phyloP scores from a whole-genome alignment of 2,329 filamentous ascomycete genomes.

The Purpureocillium lavendulum region DNA sequence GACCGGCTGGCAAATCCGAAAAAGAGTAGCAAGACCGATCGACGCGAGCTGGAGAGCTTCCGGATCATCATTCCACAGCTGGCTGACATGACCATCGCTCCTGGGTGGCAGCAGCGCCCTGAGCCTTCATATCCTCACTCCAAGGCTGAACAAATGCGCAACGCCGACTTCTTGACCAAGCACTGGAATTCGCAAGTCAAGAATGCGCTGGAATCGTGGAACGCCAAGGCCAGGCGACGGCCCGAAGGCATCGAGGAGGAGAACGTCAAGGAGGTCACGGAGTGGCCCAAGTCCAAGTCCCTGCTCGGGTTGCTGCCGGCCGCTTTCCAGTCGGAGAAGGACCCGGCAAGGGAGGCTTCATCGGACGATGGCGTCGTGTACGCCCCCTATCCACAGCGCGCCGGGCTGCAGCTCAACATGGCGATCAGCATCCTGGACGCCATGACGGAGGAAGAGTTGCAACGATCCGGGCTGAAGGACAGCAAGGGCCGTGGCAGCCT shows the following conservation, averaged over 20 bases:
- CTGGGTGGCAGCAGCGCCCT: conserved; percentile 41
- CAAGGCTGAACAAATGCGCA: conserved; percentile 43
- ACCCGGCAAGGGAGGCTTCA: conserved; percentile 3
- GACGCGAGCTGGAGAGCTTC: conserved; percentile 31
- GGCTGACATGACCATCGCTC: conserved; percentile 45
- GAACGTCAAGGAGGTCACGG: conserved; percentile 7
- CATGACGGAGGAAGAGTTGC: conserved; percentile 40
- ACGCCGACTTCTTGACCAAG: conserved; percentile 40
- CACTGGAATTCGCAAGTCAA: conserved; percentile 40
- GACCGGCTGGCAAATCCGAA: conserved; percentile 15
- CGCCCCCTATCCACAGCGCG: conserved; percentile 26
- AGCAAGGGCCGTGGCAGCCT: conserved; percentile 32
- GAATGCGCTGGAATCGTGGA: conserved; percentile 35
- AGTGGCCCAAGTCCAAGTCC: conserved; percentile 5
- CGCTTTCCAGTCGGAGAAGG: conserved; percentile 5
- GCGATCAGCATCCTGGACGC: conserved; percentile 31
- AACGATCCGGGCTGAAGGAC: conserved; percentile 31
- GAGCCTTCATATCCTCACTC: conserved; percentile 34
- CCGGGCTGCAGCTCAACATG: conserved; percentile 33
- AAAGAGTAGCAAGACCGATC: conserved; percentile 14
- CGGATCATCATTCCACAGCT: conserved; percentile 42
- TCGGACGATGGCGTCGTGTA: conserved; percentile 15
- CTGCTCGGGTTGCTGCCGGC: conserved; percentile 11
- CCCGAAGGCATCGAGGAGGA: conserved; percentile 27
- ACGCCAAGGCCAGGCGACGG: conserved; percentile 25